Percentiles rank a stretch among this genome's conserved stretches.
phyloP scores from a whole-genome alignment of 2,329 filamentous ascomycete species.

The Aspergillus ustus region DNA sequence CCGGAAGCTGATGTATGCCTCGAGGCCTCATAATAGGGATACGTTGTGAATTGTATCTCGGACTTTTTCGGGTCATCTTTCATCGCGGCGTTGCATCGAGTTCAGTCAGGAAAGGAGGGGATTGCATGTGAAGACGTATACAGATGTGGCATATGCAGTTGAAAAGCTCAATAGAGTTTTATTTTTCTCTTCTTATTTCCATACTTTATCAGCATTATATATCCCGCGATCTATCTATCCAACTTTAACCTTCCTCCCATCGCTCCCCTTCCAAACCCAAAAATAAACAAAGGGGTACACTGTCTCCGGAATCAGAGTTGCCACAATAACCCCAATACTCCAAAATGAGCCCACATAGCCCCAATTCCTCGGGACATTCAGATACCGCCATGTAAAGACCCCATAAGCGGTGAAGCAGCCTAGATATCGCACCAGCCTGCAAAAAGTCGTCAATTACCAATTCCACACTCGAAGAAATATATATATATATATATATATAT shows the following conservation, averaged over 20 bases:
- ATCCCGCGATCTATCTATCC: slow-evolving; percentile 11
- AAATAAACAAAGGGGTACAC: slow-evolving; percentile 26
- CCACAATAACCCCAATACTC: slow-evolving; percentile 26
- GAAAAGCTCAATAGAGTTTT: not conserved
- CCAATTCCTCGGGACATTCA: slow-evolving; percentile 28
- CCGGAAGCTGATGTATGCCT: not conserved
- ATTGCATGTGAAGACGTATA: not conserved
- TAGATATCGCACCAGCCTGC: slow-evolving; percentile 25
- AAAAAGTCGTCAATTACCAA: not conserved
- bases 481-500: too few species aligned
- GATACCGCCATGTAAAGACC: slow-evolving; percentile 28
- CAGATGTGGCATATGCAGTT: not conserved
- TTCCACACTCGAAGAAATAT: not conserved
- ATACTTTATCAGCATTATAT: not conserved
- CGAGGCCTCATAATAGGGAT: not conserved
- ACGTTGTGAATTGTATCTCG: not conserved
- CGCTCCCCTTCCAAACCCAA: slow-evolving; percentile 9
- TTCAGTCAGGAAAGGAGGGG: not conserved
- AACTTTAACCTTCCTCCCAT: slow-evolving; percentile 15
- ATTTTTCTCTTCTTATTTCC: not conserved
- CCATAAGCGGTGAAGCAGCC: slow-evolving; percentile 28
- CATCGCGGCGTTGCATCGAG: not conserved
- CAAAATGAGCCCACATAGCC: slow-evolving; percentile 25
- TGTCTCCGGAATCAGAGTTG: slow-evolving; percentile 27
- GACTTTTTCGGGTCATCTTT: not conserved